phyloP scores from a whole-genome alignment of 306 rosid genomes.

The Castanospermum australe region DNA sequence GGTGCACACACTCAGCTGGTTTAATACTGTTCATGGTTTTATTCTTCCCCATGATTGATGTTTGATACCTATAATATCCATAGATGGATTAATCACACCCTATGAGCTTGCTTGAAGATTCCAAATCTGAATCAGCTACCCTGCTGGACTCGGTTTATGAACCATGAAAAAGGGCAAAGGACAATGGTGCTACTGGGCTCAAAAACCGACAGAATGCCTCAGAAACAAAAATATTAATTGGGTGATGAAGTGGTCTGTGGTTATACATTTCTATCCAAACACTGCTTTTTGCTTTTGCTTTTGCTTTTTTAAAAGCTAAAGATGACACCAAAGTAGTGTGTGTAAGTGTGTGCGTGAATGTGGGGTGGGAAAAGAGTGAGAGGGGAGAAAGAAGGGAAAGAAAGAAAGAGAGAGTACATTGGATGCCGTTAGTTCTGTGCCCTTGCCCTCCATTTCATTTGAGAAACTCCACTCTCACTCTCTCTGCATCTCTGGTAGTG shows the following conservation, averaged over 20 bases:
- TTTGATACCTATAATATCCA: conserved; percentile 6
- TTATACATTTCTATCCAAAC: conserved; percentile 47
- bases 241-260: conserved; percentile 56
- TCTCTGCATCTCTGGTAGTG: conserved; percentile 20
- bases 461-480: not conserved
- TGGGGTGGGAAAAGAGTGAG: conserved; percentile 2
- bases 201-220: conserved; percentile 26
- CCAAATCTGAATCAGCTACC: conserved; percentile 25
- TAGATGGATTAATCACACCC: conserved; percentile 21
- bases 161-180: conserved; percentile 7
- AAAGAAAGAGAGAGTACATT: conserved; percentile 28
- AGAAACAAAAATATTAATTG: conserved; percentile 34
- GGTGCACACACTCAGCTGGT: not conserved
- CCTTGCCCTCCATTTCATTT: conserved; percentile 27
- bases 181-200: conserved; percentile 27
- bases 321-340: conserved; percentile 46
- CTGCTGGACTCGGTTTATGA: conserved; percentile 22
- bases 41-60: conserved; percentile 16
- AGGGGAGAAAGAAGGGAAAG: not conserved
- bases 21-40: not conserved
- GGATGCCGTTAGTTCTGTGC: conserved; percentile 38
- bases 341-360: conserved; percentile 24
- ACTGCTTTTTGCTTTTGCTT: conserved; percentile 69
- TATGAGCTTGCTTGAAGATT: conserved; percentile 16
- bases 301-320: conserved; percentile 71